Evolutionary conservation across 2,329 filamentous ascomycete species (phyloP), one percentile per base, ranked within the genome.

Genomic region (Aspergillus bombycis): DNA sequence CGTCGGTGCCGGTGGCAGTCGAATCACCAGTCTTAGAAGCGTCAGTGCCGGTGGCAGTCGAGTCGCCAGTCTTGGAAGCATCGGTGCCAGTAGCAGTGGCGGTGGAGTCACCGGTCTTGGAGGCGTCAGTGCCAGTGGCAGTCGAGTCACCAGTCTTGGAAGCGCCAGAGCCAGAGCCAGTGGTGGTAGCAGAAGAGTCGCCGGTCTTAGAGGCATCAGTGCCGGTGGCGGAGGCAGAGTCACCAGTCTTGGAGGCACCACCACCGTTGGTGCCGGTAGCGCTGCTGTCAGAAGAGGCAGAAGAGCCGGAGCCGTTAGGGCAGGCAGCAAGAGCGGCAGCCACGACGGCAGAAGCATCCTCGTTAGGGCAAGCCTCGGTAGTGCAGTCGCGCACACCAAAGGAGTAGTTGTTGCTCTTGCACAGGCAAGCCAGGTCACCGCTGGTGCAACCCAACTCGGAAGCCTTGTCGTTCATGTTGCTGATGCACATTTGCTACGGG

Each of bases 361-460:
- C 77, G 16, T 65, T 69, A 50, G 78, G 77, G 70, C 82, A 84
- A 38, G 80, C 78, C 70, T 82, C 64, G 19, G 67, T 53, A 46
- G 79, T 79, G 75, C 82, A 84, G 71, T 84, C 82, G 43, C 77
- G 79, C 55, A 84, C 74, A 62, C 82, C 82, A 64, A 73, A 78
- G 34, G 69, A 62, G 70, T 83, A 83, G 75, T 83, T 65, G 26
- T 66, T 36, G 59, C 71, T 77, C 41, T 67, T 72, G 75, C 81
- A 83, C 48, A 80, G 73, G 67, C 81, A 83, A 32, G 60, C 58
- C 50, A 74, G 52, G 65, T 83, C 78, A 52, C 67, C 69, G 30
- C 66, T 45, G 28, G 68, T 66, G 71, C 81, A 83, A 56, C 79
- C 78, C n/a, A 83, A 70, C 5, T 74, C 68, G 4, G 63, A 36